These are phyloP conservation scores for Xylariaceae sp. DNA, from an alignment of 2,329 filamentous ascomycete species.

Conservation along the genomic window DNA sequence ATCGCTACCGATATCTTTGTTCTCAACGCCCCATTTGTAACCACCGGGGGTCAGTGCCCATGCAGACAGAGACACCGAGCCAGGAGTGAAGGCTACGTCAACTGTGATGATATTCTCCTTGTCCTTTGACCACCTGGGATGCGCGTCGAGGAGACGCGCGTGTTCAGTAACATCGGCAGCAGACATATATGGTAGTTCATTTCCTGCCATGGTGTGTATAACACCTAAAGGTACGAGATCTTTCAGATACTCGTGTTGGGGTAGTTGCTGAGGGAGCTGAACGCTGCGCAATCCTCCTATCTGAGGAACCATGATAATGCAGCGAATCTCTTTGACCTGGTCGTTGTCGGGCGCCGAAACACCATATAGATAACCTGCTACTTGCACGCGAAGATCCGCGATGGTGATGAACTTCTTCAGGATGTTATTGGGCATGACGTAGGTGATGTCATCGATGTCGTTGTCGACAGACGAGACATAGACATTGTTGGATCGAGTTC, in stretches of 20 bases:
- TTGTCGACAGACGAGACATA: conserved; percentile 97
- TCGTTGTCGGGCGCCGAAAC: conserved; percentile 90
- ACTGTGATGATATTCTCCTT: conserved; percentile 88
- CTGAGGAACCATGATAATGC: conserved; percentile 96
- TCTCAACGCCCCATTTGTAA: conserved; percentile 96
- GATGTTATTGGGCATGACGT: conserved; percentile 99
- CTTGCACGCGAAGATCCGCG: conserved; percentile 91
- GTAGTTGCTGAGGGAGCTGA: conserved; percentile 83
- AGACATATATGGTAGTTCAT: conserved; percentile 95
- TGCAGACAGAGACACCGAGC: conserved; percentile 89
- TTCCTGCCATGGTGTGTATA: conserved; percentile 93
- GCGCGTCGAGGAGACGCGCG: conserved; percentile 80
- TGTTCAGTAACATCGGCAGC: conserved; percentile 93
- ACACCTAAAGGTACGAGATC: conserved; percentile 86
- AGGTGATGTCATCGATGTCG: conserved; percentile 86
- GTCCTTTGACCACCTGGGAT: conserved; percentile 66
- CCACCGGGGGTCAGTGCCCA: conserved; percentile 90
- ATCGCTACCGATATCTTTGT: conserved; percentile 88
- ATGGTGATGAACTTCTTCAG: conserved; percentile 98
- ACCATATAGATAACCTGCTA: conserved; percentile 94
- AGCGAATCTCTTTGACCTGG: conserved; percentile 94
- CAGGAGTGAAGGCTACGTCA: conserved; percentile 93
- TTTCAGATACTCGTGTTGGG: conserved; percentile 86
- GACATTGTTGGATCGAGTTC: conserved; percentile 94
- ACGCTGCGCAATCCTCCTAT: conserved; percentile 91